phyloP scores from a whole-genome alignment of 2,329 filamentous ascomycete genomes.

The Penicillium sp. region DNA sequence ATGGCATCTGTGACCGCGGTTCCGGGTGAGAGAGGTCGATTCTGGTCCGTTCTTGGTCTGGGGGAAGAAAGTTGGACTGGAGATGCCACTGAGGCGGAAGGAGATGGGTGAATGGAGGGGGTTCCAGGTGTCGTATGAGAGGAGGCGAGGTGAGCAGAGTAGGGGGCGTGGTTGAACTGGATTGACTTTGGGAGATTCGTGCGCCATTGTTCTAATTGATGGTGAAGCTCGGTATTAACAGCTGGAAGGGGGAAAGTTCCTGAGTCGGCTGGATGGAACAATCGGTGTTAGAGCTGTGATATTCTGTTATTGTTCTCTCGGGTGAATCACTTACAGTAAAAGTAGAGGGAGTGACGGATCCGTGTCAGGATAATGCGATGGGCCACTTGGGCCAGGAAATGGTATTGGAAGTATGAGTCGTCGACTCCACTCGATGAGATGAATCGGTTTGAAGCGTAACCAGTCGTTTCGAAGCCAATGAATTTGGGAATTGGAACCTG shows the following conservation, averaged over 20 bases:
- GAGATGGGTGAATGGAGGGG: constrained; percentile 23
- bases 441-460: constrained; percentile 34
- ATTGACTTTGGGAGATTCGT: constrained; percentile 52
- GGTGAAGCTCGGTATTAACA: constrained; percentile 54
- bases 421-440: constrained; percentile 45
- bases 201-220: constrained; percentile 60
- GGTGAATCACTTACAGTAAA: constrained; percentile 41
- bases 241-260: constrained; percentile 50
- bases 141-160: constrained; percentile 20
- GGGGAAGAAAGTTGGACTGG: constrained; percentile 23
- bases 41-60: constrained; percentile 13
- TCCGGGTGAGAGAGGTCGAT: constrained; percentile 34
- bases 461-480: constrained; percentile 45
- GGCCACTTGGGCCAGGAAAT: constrained; percentile 59
- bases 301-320: not conserved
- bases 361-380: constrained; percentile 59
- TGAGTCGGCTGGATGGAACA: constrained; percentile 35
- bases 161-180: constrained; percentile 44
- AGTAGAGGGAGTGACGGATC: constrained; percentile 54
- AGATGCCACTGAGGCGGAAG: constrained; percentile 20
- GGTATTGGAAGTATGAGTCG: constrained; percentile 59
- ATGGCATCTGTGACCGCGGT: constrained; percentile 40
- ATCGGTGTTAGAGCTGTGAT: constrained; percentile 1
- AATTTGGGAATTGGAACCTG: constrained; percentile 58
- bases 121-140: constrained; percentile 23